Base-by-base conservation (phyloP, 306 rosid species). In the Astragalus membranaceus region DNA sequence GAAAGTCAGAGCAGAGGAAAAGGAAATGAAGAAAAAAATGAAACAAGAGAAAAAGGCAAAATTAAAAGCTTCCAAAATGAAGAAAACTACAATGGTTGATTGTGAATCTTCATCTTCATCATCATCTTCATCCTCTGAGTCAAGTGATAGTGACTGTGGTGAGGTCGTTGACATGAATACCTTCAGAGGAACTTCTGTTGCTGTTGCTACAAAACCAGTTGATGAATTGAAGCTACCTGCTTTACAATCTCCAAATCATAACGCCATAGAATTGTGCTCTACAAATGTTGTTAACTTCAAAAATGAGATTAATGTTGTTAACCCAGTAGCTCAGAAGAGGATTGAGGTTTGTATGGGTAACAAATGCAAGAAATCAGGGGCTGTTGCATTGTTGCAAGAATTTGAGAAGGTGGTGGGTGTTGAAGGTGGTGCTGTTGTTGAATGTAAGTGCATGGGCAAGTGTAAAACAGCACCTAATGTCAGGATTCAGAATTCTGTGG, bases 341-440 rank as follows among this genome's bases (percentile, higher is more conserved):
- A 78, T 95, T 78, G 97, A 95, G 78, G 97, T 95, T 3, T 95
- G 99, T 65, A 84, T 95, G 97, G 99, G 99, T 0, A 81, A 78
- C 52, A 89, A 89, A 74, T 95, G 99, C 85, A 83, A 76, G 65
- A 87, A 36, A 64, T 86, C 82, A 17, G 99, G 99, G 50, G 83
- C 82, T 37, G 79, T 69, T 17, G 85, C 79, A 37, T 73, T 95
- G 81, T 39, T 95, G 70, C 84, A 86, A 55, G 91, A 89, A 70
- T 89, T 95, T 29, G 88, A 69, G 84, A 86, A 67, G 73, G 84
- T 69, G 66, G 58, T 85, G 60, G 92, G 88, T 1, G 85, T n/a
- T 72, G 86, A 85, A 54, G 86, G 87, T 1, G 89, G 84, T 3
- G 73, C 83, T 65, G 96, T 89, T 73, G 88, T 88, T 44, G 88